Conservation (phyloP, 371 early-diverging fungal genomes). For the Mortierella polycephala region DNA sequence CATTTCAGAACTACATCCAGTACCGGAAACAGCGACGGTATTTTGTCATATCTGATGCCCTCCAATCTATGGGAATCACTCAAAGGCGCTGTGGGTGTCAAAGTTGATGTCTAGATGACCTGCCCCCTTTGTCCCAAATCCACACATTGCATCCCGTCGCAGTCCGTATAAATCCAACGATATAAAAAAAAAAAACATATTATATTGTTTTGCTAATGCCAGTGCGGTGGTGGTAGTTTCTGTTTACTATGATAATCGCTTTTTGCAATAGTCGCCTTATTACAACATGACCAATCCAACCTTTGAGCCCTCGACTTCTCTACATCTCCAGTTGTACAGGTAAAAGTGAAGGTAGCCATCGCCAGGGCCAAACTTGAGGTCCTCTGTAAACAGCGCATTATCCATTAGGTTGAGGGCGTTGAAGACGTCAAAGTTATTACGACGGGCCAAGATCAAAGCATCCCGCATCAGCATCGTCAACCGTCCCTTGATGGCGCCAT, state of each 20-base stretch:
- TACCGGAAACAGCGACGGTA: too few species aligned
- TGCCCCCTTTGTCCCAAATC: not conserved
- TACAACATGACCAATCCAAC: conserved; percentile 91
- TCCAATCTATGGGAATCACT: conserved; percentile 24
- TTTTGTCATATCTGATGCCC: conserved; percentile 2
- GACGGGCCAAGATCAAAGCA: conserved; percentile 82
- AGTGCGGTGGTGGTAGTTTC: not conserved
- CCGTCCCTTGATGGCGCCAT: conserved; percentile 61
- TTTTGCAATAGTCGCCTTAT: not conserved
- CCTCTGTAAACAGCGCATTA: conserved; percentile 77
- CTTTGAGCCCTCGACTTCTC: conserved; percentile 71
- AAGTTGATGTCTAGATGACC: not conserved
- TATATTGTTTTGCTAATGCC: not conserved
- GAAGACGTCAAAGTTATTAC: conserved; percentile 87
- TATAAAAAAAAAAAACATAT: not conserved
- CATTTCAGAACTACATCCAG: not conserved
- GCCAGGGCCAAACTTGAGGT: conserved; percentile 92
- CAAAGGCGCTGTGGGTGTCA: conserved; percentile 10
- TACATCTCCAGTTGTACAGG: conserved; percentile 93
- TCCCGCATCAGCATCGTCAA: conserved; percentile 74
- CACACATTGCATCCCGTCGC: too few species aligned
- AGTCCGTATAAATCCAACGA: too few species aligned
- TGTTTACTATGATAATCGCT: not conserved
- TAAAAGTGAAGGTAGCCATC: conserved; percentile 96
- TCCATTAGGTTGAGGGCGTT: conserved; percentile 93